These are phyloP conservation scores for Panellus pusillus DNA, from an alignment of 768 basidiomycete species.

Conservation along the genomic window DNA sequence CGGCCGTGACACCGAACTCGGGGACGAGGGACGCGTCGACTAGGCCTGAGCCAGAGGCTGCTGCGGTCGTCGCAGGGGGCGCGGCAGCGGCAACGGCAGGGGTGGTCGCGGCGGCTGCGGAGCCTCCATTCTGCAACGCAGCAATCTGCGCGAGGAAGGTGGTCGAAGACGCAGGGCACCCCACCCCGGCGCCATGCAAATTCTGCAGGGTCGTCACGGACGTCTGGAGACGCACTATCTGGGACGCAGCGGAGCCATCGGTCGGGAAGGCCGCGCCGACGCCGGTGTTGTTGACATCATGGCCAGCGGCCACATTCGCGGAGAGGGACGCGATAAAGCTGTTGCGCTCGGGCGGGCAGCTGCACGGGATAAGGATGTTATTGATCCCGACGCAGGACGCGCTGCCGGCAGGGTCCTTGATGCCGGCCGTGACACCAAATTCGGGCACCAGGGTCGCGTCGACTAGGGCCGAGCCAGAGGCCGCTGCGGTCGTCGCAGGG, in stretches of 20 bases:
- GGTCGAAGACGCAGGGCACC: conserved; percentile 47
- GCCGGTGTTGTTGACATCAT: conserved; percentile 60
- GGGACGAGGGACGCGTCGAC: conserved; percentile 45
- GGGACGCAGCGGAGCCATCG: conserved; percentile 33
- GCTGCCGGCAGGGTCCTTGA: conserved; percentile 61
- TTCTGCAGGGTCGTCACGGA: conserved; percentile 69
- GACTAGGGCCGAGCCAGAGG: no score
- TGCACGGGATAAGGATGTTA: conserved; percentile 65
- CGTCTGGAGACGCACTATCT: conserved; percentile 55
- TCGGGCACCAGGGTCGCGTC: conserved; percentile 44
- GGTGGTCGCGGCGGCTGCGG: no score
- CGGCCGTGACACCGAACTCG: conserved; percentile 53
- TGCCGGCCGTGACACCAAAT: conserved; percentile 55
- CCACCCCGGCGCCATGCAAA: conserved; percentile 62
- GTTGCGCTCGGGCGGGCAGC: conserved; percentile 58
- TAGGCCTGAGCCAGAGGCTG: no score
- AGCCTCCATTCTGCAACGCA: no score
- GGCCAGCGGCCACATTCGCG: conserved; percentile 60
- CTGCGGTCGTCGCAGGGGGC: conserved; percentile 8
- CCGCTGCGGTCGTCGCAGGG: conserved; percentile 17
- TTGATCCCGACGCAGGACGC: conserved; percentile 70
- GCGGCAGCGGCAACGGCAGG: neutral
- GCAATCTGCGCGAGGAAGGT: no score
- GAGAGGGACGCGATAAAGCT: conserved; percentile 51
- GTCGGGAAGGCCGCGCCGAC: conserved; percentile 63